phyloP scores from a whole-genome alignment of 1,139 yeast genomes.

The Taphrina sp. region DNA sequence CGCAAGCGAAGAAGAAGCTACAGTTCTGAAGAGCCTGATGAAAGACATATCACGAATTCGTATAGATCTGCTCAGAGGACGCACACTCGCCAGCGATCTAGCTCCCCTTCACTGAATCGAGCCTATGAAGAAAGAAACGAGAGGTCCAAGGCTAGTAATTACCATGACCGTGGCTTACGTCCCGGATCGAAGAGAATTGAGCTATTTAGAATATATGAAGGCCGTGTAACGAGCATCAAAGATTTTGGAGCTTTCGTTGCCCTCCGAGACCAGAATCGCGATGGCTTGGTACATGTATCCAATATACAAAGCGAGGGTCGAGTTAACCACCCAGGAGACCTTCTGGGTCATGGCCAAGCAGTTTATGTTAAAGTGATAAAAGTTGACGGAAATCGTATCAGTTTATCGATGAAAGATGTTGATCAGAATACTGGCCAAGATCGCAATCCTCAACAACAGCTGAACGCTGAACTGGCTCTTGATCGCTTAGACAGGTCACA shows the following conservation, averaged over 20 bases:
- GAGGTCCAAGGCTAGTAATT: background rate
- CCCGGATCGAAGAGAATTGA: slow-evolving; percentile 41
- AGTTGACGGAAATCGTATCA: slow-evolving; percentile 51
- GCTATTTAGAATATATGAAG: slow-evolving; percentile 55
- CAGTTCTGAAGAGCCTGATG: too few relatives aligned
- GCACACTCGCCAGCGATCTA: background rate
- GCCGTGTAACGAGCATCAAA: slow-evolving; percentile 59
- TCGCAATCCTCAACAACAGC: slow-evolving; percentile 35
- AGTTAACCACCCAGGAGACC: slow-evolving; percentile 59
- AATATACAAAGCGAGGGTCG: slow-evolving; percentile 54
- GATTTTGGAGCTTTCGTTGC: slow-evolving; percentile 78
- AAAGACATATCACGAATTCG: too few relatives aligned
- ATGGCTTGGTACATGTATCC: slow-evolving; percentile 78
- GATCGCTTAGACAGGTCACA: slow-evolving; percentile 21
- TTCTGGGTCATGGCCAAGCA: slow-evolving; percentile 56
- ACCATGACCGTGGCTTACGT: background rate
- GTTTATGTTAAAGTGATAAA: slow-evolving; percentile 63
- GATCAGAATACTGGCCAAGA: slow-evolving; percentile 69
- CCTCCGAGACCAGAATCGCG: slow-evolving; percentile 48
- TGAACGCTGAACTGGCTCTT: slow-evolving; percentile 34
- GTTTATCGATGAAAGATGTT: slow-evolving; percentile 69
- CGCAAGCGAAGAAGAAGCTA: slow-evolving; percentile 7
- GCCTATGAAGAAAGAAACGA: too few relatives aligned
- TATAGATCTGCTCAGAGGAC: too few relatives aligned
- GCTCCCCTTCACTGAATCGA: background rate